Percentiles rank a stretch among this genome's conserved stretches.
These are phyloP conservation scores for Ceratocystis harringtonii DNA, from an alignment of 2,329 filamentous ascomycete genomes.

Conservation along the genomic window DNA sequence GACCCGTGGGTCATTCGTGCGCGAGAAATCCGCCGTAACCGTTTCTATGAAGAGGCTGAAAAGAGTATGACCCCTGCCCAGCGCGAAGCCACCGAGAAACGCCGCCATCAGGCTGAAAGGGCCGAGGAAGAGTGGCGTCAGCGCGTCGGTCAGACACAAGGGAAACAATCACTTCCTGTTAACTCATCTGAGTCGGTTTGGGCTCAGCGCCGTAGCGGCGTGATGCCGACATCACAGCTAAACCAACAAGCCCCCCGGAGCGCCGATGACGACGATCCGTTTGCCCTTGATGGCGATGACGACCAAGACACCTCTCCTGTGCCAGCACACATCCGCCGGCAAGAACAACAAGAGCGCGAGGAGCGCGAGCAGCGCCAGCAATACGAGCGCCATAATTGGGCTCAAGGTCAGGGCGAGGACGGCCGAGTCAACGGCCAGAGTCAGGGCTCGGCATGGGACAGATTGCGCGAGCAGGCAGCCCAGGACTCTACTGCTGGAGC, in stretches of 20 bases:
- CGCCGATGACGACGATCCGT: constrained; percentile 14
- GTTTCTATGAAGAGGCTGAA: constrained; percentile 15
- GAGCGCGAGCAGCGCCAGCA: constrained; percentile 4
- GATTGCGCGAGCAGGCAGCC: constrained; percentile 4
- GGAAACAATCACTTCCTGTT: background rate
- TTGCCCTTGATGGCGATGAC: constrained; percentile 11
- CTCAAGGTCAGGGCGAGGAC: background rate
- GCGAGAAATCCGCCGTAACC: constrained; percentile 15
- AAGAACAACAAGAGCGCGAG: constrained; percentile 10
- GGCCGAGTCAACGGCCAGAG: background rate
- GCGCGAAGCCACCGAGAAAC: constrained; percentile 11
- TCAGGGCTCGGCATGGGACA: constrained; percentile 14
- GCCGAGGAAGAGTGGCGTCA: constrained; percentile 14
- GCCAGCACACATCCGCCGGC: constrained; percentile 16
- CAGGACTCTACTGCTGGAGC: background rate
- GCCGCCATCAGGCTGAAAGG: constrained; percentile 7
- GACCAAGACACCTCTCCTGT: constrained; percentile 15
- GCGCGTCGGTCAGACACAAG: background rate
- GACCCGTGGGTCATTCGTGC: constrained; percentile 15
- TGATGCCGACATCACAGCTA: too few species aligned
- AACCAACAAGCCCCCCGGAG: too few species aligned
- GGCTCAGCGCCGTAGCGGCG: constrained; percentile 11
- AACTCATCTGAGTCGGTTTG: constrained; percentile 13
- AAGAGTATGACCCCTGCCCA: constrained; percentile 14
- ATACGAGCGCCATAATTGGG: background rate